Percentiles rank a stretch among this genome's conserved stretches.
These are phyloP conservation scores for Vitis cinerea DNA, from an alignment of 164 flowering plant genomes.

Conservation along the genomic window DNA sequence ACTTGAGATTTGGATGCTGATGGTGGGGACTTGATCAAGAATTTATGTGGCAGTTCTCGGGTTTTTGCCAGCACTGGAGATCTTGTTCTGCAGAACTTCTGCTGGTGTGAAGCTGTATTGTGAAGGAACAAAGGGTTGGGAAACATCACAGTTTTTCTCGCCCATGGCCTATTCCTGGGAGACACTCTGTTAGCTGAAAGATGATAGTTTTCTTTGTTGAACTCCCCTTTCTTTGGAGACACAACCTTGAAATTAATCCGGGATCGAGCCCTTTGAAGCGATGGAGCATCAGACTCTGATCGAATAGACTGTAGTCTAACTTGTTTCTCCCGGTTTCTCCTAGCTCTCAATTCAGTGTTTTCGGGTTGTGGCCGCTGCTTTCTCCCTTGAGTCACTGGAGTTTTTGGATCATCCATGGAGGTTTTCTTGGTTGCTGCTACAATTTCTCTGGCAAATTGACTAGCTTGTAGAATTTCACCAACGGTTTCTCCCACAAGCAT, in stretches of 20 bases:
- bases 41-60: conserved; percentile 62
- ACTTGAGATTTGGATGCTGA: conserved; percentile 50
- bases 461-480: conserved; percentile 80
- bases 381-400: conserved; percentile 48
- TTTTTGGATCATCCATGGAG: conserved; percentile 60
- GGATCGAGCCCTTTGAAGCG: conserved; percentile 57
- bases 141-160: conserved; percentile 73
- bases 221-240: conserved; percentile 37
- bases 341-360: conserved; percentile 41
- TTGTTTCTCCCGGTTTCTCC: conserved; percentile 78
- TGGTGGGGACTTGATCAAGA: conserved; percentile 72
- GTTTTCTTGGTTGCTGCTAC: conserved; percentile 42
- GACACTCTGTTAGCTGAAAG: conserved; percentile 68
- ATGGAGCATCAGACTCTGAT: conserved; percentile 51
- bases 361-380: conserved; percentile 36
- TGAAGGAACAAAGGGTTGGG: conserved; percentile 84
- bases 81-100: conserved; percentile 55
- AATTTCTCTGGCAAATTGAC: conserved; percentile 67
- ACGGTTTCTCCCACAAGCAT: conserved; percentile 92
- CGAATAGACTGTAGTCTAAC: conserved; percentile 28
- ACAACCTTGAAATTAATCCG: conserved; percentile 79
- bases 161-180: conserved; percentile 84
- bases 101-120: conserved; percentile 46
- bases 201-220: conserved; percentile 36
- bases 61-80: conserved; percentile 57